A percentile compares a stretch with the other conserved stretches of the same genome.
phyloP scores from a whole-genome alignment of 2,329 filamentous ascomycete species.

The Colletotrichum sublineola region DNA sequence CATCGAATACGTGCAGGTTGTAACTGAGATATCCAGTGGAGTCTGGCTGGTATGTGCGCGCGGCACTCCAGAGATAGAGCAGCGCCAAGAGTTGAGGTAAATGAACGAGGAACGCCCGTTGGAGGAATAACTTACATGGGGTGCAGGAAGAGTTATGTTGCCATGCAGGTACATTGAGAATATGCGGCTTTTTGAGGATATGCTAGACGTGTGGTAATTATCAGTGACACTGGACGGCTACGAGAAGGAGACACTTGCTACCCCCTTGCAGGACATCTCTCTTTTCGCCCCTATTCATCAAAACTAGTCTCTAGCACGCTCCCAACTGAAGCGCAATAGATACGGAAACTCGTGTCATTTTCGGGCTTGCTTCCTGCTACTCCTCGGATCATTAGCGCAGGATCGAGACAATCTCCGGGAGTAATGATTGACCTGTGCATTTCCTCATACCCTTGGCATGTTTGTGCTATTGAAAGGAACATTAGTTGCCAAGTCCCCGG shows the following conservation, averaged over 20 bases:
- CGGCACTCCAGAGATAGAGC: slow-evolving; percentile 28
- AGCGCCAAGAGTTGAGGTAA: slow-evolving; percentile 22
- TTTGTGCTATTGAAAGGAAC: slow-evolving; percentile 37
- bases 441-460: slow-evolving; percentile 32
- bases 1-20: background rate
- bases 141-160: background rate
- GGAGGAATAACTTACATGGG: slow-evolving; percentile 37
- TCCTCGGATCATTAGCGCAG: background rate
- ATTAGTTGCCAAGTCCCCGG: slow-evolving; percentile 29
- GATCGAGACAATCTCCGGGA: slow-evolving; percentile 1
- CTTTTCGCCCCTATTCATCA: background rate
- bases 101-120: slow-evolving; percentile 23
- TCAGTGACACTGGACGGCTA: background rate
- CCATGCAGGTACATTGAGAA: slow-evolving; percentile 19
- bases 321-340: background rate
- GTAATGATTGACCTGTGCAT: slow-evolving; percentile 11
- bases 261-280: background rate
- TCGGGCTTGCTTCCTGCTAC: background rate
- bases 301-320: background rate
- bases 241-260: slow-evolving; percentile 5
- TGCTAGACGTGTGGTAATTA: background rate
- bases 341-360: background rate
- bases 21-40: background rate
- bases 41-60: slow-evolving; percentile 11
- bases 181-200: slow-evolving; percentile 20